Conservation (phyloP, 768 basidiomycete species). For the Baorangia bicolor region DNA sequence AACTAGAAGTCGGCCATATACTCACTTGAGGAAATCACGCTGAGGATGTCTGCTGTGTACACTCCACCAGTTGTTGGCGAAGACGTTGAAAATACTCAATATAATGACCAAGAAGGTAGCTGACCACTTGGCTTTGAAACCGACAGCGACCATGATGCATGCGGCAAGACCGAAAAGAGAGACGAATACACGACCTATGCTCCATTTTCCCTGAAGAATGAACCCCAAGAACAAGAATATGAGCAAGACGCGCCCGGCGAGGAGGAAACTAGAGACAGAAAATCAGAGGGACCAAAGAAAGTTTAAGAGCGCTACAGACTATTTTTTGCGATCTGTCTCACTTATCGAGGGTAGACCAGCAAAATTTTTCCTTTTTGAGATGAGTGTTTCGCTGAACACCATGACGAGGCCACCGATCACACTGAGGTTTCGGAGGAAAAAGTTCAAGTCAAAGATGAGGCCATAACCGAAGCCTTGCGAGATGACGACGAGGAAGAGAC, state of each 20-base stretch:
- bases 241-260: conserved; percentile 93
- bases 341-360: conserved; percentile 88
- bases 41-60: conserved; percentile 91
- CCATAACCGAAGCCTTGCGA: conserved; percentile 98
- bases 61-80: conserved; percentile 99
- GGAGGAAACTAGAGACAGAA: conserved; percentile 71
- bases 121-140: conserved; percentile 99
- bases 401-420: conserved; percentile 98
- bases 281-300: conserved; percentile 1
- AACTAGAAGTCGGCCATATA: conserved; percentile 5
- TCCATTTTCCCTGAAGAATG: conserved; percentile 92
- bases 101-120: conserved; percentile 93
- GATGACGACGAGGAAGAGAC: conserved; percentile 87
- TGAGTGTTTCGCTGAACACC: conserved; percentile 97
- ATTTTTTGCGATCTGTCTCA: conserved; percentile 98
- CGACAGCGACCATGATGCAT: conserved; percentile 94
- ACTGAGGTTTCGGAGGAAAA: conserved; percentile 98
- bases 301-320: conserved; percentile 51
- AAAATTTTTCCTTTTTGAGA: conserved; percentile 82
- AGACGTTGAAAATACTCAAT: conserved; percentile 93
- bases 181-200: conserved; percentile 78
- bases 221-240: conserved; percentile 99
- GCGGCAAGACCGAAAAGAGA: conserved; percentile 89
- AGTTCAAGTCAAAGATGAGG: conserved; percentile 98
- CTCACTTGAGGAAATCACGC: conserved; percentile 96